Percentiles rank a stretch among this genome's conserved stretches.
These are phyloP conservation scores for Aspergillus hiratsukae DNA, from an alignment of 2,329 filamentous ascomycete genomes.

Conservation along the genomic window DNA sequence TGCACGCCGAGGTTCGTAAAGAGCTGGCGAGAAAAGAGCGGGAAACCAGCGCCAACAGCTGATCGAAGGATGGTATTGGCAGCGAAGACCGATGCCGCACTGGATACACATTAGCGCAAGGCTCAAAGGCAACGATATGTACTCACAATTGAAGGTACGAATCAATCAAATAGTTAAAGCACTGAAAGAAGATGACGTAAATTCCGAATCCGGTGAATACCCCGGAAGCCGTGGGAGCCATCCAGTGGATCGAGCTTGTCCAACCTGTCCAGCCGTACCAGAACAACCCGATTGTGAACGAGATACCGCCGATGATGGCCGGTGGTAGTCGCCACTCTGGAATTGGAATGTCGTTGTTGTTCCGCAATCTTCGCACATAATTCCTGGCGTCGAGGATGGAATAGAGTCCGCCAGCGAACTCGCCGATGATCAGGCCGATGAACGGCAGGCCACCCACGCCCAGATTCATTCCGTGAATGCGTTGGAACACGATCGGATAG, in stretches of 20 bases:
- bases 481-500: constrained; percentile 26
- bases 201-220: constrained; percentile 30
- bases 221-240: constrained; percentile 32
- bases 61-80: constrained; percentile 38
- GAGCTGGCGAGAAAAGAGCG: constrained; percentile 35
- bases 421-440: constrained; percentile 27
- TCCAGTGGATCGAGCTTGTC: constrained; percentile 30
- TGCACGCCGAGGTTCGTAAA: constrained; percentile 35
- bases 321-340: constrained; percentile 33
- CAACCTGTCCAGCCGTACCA: constrained; percentile 37
- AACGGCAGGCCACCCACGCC: constrained; percentile 26
- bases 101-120: constrained; percentile 9
- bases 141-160: constrained; percentile 38
- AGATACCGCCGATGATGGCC: constrained; percentile 26
- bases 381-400: constrained; percentile 21
- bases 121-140: rapidly evolving
- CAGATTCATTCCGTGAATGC: constrained; percentile 22
- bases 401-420: constrained; percentile 24
- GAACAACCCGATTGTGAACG: constrained; percentile 34
- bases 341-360: constrained; percentile 26
- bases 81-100: constrained; percentile 36
- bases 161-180: constrained; percentile 38
- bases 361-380: constrained; percentile 28
- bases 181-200: constrained; percentile 30
- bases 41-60: constrained; percentile 31